Evolutionary conservation across 2,329 filamentous ascomycete genomes (phyloP), one percentile per base, ranked within the genome.

Genomic region (Pseudogymnoascus sp.): DNA sequence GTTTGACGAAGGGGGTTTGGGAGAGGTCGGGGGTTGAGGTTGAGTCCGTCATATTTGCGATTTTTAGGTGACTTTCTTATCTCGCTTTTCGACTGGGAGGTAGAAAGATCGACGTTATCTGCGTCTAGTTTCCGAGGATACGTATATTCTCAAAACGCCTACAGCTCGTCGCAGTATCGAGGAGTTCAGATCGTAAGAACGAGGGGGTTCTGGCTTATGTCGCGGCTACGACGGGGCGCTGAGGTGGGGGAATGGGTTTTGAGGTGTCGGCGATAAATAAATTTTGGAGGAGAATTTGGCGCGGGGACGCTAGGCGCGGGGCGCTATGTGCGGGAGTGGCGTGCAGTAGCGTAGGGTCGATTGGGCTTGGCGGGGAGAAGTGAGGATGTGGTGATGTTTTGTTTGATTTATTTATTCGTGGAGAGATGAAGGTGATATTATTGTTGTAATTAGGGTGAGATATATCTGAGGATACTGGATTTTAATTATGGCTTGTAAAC

Each of bases 1-100:
- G 69, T 65, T 75, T 76, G 3, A 75, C 67, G 36, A 76, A 72
- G 8, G 72, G 73, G 0, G 74, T 73, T 64, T 73, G 70, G 62
- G 72, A 67, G 13, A 74, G 71, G 37, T 67, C 66, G 19, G 66
- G 62, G 37, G 62, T 61, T 43, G 60, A 39, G 34, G 34, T 13
- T 25, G 51, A 34, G 51, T 57, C 51, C 5, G 51, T 57, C 51
- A 57, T 57, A 10, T 34, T 57, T 57, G 51, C 51, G 51, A 28
- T 34, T 57, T 34, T 10, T 10, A 13, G 14, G n/a, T 2, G 28
- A 34, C n/a, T 34, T 34, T 34, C 51, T 57, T 57, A 57, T 57
- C 51, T 57, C n/a, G 1, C n/a, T 34, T 8, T 57, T 57, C 8
- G 25, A 21, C 25, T 57, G 28, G 14, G 4, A 54, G 23, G 28